Evolutionary conservation across 441 rosid species (phyloP).

Genomic region (Francoa sonchifolia): DNA sequence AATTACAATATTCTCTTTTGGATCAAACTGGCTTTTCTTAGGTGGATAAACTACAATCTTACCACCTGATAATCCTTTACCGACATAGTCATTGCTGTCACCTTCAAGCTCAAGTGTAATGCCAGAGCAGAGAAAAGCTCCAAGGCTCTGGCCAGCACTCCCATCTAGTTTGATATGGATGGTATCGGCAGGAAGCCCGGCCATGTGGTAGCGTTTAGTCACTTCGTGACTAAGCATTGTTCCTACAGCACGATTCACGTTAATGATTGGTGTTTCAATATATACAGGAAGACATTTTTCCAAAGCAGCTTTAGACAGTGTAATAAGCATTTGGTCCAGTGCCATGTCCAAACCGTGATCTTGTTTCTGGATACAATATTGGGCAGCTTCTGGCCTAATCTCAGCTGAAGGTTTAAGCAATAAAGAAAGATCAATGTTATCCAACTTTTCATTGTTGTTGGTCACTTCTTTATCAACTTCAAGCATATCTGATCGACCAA

Average conservation of each 20-base stretch:
- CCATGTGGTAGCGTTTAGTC: slow-evolving; percentile 71
- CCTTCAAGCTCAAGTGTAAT: slow-evolving; percentile 91
- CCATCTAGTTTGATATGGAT: slow-evolving; percentile 81
- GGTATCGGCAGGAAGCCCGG: slow-evolving; percentile 87
- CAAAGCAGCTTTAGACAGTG: slow-evolving; percentile 63
- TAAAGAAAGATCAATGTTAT: slow-evolving; percentile 81
- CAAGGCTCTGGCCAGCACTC: slow-evolving; percentile 98
- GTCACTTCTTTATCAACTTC: slow-evolving; percentile 87
- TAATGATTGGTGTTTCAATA: slow-evolving; percentile 68
- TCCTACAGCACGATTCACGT: slow-evolving; percentile 97
- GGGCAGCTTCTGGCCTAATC: slow-evolving; percentile 91
- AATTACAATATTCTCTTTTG: slow-evolving; percentile 93
- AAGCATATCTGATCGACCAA: slow-evolving; percentile 98
- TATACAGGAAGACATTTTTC: slow-evolving; percentile 81
- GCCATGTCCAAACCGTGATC: slow-evolving; percentile 98
- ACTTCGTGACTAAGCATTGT: slow-evolving; percentile 99
- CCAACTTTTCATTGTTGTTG: slow-evolving; percentile 69
- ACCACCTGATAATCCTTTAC: slow-evolving; percentile 98
- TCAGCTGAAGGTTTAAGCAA: slow-evolving; percentile 92
- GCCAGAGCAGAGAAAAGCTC: slow-evolving; percentile 97
- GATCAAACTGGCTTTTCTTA: slow-evolving; percentile 78
- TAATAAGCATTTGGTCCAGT: slow-evolving; percentile 67
- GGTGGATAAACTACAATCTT: slow-evolving; percentile 96
- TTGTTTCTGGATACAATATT: slow-evolving; percentile 87
- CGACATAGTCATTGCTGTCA: slow-evolving; percentile 96